These are phyloP conservation scores for Bjerkandera adusta DNA, from an alignment of 1,284 basidiomycete species.

Conservation along the genomic window DNA sequence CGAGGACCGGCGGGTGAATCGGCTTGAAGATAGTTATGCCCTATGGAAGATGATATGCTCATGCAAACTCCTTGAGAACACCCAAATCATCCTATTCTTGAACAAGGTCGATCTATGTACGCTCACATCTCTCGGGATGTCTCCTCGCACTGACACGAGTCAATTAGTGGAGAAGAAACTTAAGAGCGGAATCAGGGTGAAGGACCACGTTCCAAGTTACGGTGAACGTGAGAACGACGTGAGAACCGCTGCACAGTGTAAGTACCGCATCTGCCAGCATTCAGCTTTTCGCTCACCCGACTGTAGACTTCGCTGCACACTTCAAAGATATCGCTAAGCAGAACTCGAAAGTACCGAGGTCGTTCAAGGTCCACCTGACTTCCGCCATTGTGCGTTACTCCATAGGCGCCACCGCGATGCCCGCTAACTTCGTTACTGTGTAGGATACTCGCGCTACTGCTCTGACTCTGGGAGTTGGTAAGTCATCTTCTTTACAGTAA, in stretches of 20 bases:
- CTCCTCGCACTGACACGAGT: slow-evolving; percentile 30
- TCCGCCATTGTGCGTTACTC: slow-evolving; percentile 58
- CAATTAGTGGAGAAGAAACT: slow-evolving; percentile 64
- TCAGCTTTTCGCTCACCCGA: background rate
- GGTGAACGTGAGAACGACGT: slow-evolving; percentile 35
- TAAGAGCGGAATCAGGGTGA: slow-evolving; percentile 54
- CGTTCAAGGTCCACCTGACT: slow-evolving; percentile 71
- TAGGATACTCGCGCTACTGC: slow-evolving; percentile 71
- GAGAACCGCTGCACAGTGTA: slow-evolving; percentile 36
- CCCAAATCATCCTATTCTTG: slow-evolving; percentile 37
- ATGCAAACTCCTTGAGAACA: slow-evolving; percentile 37
- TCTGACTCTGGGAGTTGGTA: slow-evolving; percentile 60
- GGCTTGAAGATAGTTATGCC: slow-evolving; percentile 41
- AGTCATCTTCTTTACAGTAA: slow-evolving; percentile 20
- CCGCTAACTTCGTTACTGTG: slow-evolving; percentile 3
- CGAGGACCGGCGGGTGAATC: slow-evolving; percentile 41
- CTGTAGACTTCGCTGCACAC: slow-evolving; percentile 38
- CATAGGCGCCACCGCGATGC: slow-evolving; percentile 6
- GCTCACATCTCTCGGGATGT: too few relatives aligned
- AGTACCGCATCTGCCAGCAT: slow-evolving; percentile 16
- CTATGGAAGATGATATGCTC: slow-evolving; percentile 40
- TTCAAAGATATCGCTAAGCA: slow-evolving; percentile 40
- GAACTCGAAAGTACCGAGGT: slow-evolving; percentile 45
- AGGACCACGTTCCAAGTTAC: slow-evolving; percentile 49
- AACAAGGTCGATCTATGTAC: slow-evolving; percentile 29